phyloP scores from a whole-genome alignment of 169 alveolate species.

The Plasmodium relictum region DNA sequence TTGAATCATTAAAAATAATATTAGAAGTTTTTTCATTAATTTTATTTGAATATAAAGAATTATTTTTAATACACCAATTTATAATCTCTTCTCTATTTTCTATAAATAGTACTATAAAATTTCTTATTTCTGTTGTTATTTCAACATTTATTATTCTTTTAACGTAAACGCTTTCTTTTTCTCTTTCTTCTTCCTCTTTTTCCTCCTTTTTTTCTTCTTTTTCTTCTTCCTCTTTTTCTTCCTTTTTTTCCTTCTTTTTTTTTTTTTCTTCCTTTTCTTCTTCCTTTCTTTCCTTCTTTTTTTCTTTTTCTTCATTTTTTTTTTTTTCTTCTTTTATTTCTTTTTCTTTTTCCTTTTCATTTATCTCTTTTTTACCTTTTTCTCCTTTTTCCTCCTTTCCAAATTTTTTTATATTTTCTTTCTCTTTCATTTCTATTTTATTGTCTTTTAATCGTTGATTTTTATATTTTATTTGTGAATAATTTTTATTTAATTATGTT shows the following conservation, averaged over 20 bases:
- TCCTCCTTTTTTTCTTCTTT: constrained; percentile 1
- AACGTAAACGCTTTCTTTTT: constrained; percentile 26
- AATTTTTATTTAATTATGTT: too few species aligned
- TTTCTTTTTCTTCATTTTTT: background rate
- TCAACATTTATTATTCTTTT: constrained; percentile 69
- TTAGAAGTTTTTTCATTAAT: constrained; percentile 39
- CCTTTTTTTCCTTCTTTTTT: background rate
- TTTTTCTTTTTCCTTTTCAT: background rate
- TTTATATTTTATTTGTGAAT: too few species aligned
- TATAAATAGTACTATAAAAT: constrained; percentile 14
- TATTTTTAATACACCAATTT: constrained; percentile 43
- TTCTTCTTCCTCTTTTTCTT: background rate
- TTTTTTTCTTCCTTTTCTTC: constrained; percentile 1
- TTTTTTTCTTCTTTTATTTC: constrained; percentile 1
- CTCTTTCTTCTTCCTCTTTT: background rate
- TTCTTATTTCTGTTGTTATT: constrained; percentile 54
- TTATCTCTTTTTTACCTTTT: background rate
- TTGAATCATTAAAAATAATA: constrained; percentile 27
- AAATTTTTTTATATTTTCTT: background rate
- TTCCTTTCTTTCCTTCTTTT: constrained; percentile 6
- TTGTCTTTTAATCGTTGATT: too few species aligned
- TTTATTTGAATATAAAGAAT: constrained; percentile 30
- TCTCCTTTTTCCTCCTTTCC: background rate
- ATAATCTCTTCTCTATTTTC: constrained; percentile 36
- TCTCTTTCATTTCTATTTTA: background rate